These are phyloP conservation scores for Brassica incana DNA, from an alignment of 345 rosid species.

Conservation along the genomic window DNA sequence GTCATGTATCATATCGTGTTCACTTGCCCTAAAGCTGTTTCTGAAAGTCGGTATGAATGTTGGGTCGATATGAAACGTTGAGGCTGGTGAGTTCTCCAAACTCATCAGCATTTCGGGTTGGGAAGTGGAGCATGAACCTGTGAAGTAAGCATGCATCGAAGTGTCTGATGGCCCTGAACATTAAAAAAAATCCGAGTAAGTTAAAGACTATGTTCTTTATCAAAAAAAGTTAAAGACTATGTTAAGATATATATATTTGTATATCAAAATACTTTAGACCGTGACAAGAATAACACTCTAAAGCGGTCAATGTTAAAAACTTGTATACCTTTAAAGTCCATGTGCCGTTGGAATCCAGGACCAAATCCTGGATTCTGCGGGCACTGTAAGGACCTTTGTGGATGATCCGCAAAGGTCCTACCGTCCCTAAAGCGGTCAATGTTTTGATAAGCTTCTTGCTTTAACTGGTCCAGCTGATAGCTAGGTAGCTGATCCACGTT, in stretches of 20 bases:
- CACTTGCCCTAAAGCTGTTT: conserved; percentile 27
- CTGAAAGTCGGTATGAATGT: not conserved
- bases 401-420: conserved; percentile 24
- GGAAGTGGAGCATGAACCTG: conserved; percentile 12
- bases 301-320: not conserved
- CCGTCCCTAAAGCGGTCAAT: conserved; percentile 26
- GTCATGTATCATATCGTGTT: not conserved
- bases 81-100: conserved; percentile 21
- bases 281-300: too few relatives aligned
- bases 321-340: conserved; percentile 22
- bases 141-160: conserved; percentile 3
- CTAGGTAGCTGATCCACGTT: conserved; percentile 39
- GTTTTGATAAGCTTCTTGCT: conserved; percentile 53
- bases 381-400: conserved; percentile 40
- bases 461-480: conserved; percentile 47
- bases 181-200: not conserved
- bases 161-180: conserved; percentile 23
- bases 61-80: conserved; percentile 26
- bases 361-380: conserved; percentile 30
- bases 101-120: conserved; percentile 39
- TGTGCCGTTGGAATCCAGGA: conserved; percentile 18
- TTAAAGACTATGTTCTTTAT: not conserved
- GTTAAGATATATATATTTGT: not conserved
- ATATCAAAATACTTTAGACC: not conserved
- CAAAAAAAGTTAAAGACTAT: too few relatives aligned